A percentile compares a stretch with the other conserved stretches of the same genome.
These are phyloP conservation scores for Paecilomyces sp. DNA, from an alignment of 2,329 filamentous ascomycete genomes.

Conservation along the genomic window DNA sequence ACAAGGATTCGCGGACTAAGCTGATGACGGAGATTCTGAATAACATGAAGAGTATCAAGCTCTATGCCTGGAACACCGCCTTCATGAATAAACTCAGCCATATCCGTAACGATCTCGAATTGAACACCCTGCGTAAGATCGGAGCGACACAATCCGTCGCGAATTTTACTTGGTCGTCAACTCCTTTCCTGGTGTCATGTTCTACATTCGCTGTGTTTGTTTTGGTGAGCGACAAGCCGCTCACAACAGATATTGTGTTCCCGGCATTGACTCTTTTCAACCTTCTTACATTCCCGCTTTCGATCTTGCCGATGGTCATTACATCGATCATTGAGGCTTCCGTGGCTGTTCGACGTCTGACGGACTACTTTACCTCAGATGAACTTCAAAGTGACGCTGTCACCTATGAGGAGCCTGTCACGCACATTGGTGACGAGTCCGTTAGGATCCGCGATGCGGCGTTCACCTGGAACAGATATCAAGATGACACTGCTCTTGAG, in stretches of 20 bases:
- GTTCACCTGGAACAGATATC: constrained; percentile 91
- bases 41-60: constrained; percentile 99
- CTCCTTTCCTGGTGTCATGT: constrained; percentile 95
- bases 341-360: constrained; percentile 83
- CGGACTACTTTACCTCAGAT: constrained; percentile 76
- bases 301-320: constrained; percentile 95
- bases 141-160: constrained; percentile 88
- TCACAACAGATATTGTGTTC: constrained; percentile 94
- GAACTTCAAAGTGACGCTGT: constrained; percentile 87
- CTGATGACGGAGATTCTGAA: constrained; percentile 96
- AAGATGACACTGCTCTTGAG: constrained; percentile 59
- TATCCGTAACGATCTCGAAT: constrained; percentile 89
- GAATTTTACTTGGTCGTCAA: constrained; percentile 97
- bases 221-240: constrained; percentile 67
- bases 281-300: constrained; percentile 86
- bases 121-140: constrained; percentile 93
- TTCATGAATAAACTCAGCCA: constrained; percentile 98
- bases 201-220: constrained; percentile 94
- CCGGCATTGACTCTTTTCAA: constrained; percentile 92
- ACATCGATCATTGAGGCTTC: constrained; percentile 91
- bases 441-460: constrained; percentile 75
- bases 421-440: constrained; percentile 75
- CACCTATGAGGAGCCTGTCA: constrained; percentile 58
- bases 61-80: constrained; percentile 94
- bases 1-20: constrained; percentile 88